Evolutionary conservation across 192 early-diverging fungal genomes (phyloP).

Genomic region (Coemansia interrupta): DNA sequence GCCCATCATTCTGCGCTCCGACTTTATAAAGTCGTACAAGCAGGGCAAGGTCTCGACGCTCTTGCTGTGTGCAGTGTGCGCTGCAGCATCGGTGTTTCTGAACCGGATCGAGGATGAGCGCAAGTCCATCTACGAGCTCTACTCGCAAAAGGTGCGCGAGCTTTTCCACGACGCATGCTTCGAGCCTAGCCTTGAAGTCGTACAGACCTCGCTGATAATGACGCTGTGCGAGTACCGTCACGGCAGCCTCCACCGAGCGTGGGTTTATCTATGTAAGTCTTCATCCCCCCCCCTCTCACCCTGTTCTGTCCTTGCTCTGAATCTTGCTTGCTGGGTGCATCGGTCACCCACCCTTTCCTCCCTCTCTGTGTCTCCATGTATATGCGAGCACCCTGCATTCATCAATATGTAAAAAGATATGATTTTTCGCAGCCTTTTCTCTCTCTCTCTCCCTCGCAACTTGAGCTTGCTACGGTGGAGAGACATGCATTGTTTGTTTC

Average conservation of each 20-base stretch:
- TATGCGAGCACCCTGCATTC: slow-evolving; percentile 10
- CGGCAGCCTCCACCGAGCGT: slow-evolving; percentile 46
- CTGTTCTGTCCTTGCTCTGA: background rate
- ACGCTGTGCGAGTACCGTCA: slow-evolving; percentile 53
- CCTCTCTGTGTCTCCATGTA: background rate
- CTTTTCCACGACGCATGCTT: slow-evolving; percentile 53
- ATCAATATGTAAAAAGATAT: slow-evolving; percentile 5
- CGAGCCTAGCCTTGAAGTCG: slow-evolving; percentile 49
- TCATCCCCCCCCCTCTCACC: background rate
- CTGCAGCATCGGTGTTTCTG: slow-evolving; percentile 45
- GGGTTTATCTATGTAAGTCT: slow-evolving; percentile 55
- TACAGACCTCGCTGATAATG: slow-evolving; percentile 54
- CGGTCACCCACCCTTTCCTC: background rate
- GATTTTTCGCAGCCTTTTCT: background rate
- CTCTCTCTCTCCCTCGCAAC: background rate
- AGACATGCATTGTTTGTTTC: background rate
- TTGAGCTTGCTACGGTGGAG: background rate
- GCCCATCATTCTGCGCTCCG: slow-evolving; percentile 37
- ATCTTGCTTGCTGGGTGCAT: background rate
- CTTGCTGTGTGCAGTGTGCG: slow-evolving; percentile 47
- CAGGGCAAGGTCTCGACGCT: slow-evolving; percentile 20
- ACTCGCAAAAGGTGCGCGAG: slow-evolving; percentile 50
- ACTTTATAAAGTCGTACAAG: slow-evolving; percentile 24
- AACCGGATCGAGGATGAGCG: slow-evolving; percentile 52
- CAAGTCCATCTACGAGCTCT: slow-evolving; percentile 37